phyloP scores from a whole-genome alignment of 768 basidiomycete species.

The Amanita thiersii region DNA sequence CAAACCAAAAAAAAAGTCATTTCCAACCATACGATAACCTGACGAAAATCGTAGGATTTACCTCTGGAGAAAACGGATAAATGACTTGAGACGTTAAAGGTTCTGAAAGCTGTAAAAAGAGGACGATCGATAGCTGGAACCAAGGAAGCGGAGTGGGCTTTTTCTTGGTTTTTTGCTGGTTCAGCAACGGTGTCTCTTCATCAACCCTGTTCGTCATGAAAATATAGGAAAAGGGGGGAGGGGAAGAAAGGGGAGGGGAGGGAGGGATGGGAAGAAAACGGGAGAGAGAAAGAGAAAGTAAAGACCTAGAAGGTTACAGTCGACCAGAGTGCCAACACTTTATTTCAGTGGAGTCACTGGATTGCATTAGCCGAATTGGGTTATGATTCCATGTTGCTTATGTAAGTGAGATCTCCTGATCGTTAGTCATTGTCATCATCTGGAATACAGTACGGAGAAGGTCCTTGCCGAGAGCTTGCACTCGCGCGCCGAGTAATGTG shows the following conservation, averaged over 20 bases:
- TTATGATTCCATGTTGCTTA: too few species aligned
- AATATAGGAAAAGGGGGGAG: neutral
- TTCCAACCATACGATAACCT: neutral
- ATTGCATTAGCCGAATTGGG: too few species aligned
- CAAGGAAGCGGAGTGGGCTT: slow-evolving; percentile 52
- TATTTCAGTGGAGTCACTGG: too few species aligned
- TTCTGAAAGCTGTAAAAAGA: slow-evolving; percentile 71
- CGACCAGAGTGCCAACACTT: too few species aligned
- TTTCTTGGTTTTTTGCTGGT: slow-evolving; percentile 25
- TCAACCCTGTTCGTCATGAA: slow-evolving; percentile 26
- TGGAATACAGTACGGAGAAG: too few species aligned
- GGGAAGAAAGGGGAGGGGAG: neutral
- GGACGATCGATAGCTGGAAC: slow-evolving; percentile 60
- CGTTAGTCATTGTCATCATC: too few species aligned
- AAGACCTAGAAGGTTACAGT: too few species aligned
- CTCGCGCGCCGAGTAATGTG: too few species aligned
- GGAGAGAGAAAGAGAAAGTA: too few species aligned
- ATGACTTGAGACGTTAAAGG: slow-evolving; percentile 73
- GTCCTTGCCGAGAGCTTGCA: too few species aligned
- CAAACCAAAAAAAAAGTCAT: too few species aligned
- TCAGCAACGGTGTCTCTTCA: slow-evolving; percentile 59
- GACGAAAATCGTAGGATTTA: slow-evolving; percentile 13
- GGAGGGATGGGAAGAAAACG: neutral
- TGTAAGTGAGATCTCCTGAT: too few species aligned
- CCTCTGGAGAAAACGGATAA: slow-evolving; percentile 69